Conservation (phyloP, 768 basidiomycete genomes). For the Mrakia hoshinonis region DNA sequence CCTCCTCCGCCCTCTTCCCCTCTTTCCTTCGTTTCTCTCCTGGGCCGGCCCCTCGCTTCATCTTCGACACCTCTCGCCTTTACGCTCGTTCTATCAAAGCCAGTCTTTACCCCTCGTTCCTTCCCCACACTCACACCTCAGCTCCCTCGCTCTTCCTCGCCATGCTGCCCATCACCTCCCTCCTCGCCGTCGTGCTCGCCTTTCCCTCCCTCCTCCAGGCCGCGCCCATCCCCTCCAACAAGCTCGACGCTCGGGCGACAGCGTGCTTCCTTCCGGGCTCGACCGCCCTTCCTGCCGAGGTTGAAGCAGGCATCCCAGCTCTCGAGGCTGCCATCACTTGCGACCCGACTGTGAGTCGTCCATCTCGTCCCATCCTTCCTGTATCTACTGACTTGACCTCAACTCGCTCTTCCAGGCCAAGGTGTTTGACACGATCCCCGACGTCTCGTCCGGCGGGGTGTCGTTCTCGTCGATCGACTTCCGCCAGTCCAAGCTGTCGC, state of each 20-base stretch:
- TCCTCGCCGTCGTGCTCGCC: neutral
- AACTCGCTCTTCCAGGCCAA: neutral
- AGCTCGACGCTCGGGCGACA: neutral
- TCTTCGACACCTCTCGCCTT: too few species aligned
- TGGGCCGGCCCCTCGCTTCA: too few species aligned
- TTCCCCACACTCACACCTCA: too few species aligned
- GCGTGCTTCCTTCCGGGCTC: neutral
- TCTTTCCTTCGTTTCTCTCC: too few species aligned
- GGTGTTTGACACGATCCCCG: neutral
- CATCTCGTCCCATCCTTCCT: neutral
- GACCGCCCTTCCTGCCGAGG: conserved; percentile 4
- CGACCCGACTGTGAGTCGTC: neutral
- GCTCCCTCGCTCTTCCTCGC: neutral
- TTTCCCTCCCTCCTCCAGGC: neutral
- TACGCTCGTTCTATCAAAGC: too few species aligned
- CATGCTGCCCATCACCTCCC: neutral
- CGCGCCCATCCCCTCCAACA: conserved; percentile 2
- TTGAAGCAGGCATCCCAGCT: neutral
- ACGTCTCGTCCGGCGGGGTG: neutral
- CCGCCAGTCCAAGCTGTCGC: neutral
- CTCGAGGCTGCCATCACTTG: neutral
- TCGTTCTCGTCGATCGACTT: neutral
- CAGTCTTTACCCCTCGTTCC: too few species aligned
- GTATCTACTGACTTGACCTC: neutral
- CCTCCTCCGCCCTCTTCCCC: too few species aligned